Conservation (phyloP, 805 yeast genomes). For the Sporopachydermia lactativora region DNA sequence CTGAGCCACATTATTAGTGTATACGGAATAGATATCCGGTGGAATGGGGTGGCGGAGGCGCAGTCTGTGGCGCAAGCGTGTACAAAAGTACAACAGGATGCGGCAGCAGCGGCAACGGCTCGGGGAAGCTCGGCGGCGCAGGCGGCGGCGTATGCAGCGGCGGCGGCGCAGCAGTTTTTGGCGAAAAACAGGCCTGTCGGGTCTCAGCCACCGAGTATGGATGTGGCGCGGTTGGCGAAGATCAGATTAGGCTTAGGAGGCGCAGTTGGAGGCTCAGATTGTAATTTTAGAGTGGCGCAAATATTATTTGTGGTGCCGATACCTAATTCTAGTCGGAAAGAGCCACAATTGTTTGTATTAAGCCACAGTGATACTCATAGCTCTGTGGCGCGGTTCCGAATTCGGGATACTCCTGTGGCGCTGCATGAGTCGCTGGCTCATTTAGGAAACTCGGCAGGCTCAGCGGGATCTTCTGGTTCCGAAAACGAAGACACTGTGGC, state of each 20-base stretch:
- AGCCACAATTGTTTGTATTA: not conserved
- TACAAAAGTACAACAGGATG: slow-evolving; percentile 24
- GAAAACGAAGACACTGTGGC: slow-evolving; percentile 7
- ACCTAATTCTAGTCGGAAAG: not conserved
- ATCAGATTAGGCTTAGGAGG: not conserved
- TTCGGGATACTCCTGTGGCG: not conserved
- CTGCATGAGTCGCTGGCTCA: not conserved
- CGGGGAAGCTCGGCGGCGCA: slow-evolving; percentile 14
- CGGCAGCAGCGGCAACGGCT: slow-evolving; percentile 6
- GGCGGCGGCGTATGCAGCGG: slow-evolving; percentile 21
- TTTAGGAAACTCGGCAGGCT: not conserved
- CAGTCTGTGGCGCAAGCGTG: slow-evolving; percentile 27
- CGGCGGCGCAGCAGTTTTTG: slow-evolving; percentile 22
- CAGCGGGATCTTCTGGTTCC: not conserved
- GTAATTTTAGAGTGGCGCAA: not conserved
- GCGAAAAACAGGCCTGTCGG: slow-evolving; percentile 15
- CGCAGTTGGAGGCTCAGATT: not conserved
- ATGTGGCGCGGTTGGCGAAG: not conserved
- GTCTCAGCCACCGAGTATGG: slow-evolving; percentile 15
- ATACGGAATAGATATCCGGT: slow-evolving; percentile 31
- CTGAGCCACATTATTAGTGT: slow-evolving; percentile 24
- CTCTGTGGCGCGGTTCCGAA: not conserved
- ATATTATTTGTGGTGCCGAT: not conserved
- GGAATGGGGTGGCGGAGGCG: slow-evolving; percentile 39
- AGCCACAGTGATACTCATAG: not conserved